Evolutionary conservation across 75 land plant species (phyloP), one percentile per base, ranked within the genome.

Genomic region (Ceratopteris richardii): DNA sequence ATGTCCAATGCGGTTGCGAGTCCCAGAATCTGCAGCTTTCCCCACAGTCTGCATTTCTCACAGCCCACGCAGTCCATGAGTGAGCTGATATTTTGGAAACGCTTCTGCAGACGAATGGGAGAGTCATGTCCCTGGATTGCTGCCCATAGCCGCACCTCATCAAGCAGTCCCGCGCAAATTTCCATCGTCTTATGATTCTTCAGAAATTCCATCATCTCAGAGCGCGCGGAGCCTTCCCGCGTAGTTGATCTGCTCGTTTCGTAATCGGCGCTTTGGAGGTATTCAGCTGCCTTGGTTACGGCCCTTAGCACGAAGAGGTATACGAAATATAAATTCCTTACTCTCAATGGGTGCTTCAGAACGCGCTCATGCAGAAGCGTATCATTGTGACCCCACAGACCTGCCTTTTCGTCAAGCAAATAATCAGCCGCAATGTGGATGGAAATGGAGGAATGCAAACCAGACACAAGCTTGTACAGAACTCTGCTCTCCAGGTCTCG

Each of bases 31-130:
- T 76, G 78, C 22, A 76, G 77, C 58, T 76, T 76, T 2, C 78
- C 78, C 78, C 78, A 76, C 19, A 76, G 41, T 19, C 78, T 69
- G 54, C 78, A 76, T 47, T 76, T 76, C 58, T 76, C 78, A 60
- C 78, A 76, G 5, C 69, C 78, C 42, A 76, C 69, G 27, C 78
- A 76, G 40, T 76, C 78, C 78, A 76, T 76, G 31, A 76, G 52
- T 13, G 77, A 63, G 56, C 63, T 70, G 39, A 76, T 76, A 42
- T 72, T 76, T 10, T 69, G 56, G 59, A 76, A 76, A 44, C 73
- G 77, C 25, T 19, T 33, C 48, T 65, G 78, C 24, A 76, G 20
- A 51, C 73, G 65, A 0, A 44, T 39, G 44, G 64, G 64, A 40
- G 73, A 50, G 14, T 76, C 77, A n/a, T 19, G 20, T 21, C 70